Evolutionary conservation across 2,329 filamentous ascomycete genomes (phyloP).

Genomic region (Westerdykella ornata): DNA sequence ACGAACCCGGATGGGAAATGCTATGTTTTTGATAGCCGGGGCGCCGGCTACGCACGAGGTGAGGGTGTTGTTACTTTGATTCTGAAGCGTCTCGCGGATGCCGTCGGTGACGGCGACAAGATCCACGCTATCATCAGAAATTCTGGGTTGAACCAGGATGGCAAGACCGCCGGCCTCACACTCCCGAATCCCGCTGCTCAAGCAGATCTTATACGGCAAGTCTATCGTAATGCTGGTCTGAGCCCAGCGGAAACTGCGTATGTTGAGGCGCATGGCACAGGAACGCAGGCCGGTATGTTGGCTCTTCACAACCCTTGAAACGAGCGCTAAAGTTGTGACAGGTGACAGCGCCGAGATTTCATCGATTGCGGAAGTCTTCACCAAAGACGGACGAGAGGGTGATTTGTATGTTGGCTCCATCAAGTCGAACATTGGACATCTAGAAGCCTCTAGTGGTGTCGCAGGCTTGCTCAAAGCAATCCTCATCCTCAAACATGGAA

Average conservation of each 20-base stretch:
- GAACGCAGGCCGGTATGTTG: slow-evolving; percentile 44
- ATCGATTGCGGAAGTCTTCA: background rate
- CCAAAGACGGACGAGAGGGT: background rate
- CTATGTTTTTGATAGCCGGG: slow-evolving; percentile 20
- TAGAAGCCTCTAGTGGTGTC: slow-evolving; percentile 31
- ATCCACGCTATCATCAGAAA: slow-evolving; percentile 21
- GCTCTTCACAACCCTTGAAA: slow-evolving; percentile 12
- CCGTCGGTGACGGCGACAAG: slow-evolving; percentile 17
- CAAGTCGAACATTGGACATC: slow-evolving; percentile 37
- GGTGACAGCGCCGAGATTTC: slow-evolving; percentile 28
- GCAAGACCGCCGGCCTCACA: slow-evolving; percentile 25
- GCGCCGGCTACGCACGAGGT: slow-evolving; percentile 20
- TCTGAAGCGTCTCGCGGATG: slow-evolving; percentile 18
- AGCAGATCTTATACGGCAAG: slow-evolving; percentile 22
- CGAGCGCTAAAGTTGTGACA: slow-evolving; percentile 8
- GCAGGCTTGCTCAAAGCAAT: slow-evolving; percentile 30
- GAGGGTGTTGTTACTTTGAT: slow-evolving; percentile 22
- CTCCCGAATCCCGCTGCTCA: slow-evolving; percentile 32
- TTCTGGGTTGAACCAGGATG: slow-evolving; percentile 14
- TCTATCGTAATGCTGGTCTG: slow-evolving; percentile 31
- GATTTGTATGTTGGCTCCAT: slow-evolving; percentile 3
- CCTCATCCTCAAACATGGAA: slow-evolving; percentile 31
- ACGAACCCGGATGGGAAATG: slow-evolving; percentile 14
- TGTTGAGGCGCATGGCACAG: slow-evolving; percentile 42
- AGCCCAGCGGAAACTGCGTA: slow-evolving; percentile 3